Base-by-base conservation (phyloP, 495 filamentous ascomycete genomes). In the Lichina pygmaea region DNA sequence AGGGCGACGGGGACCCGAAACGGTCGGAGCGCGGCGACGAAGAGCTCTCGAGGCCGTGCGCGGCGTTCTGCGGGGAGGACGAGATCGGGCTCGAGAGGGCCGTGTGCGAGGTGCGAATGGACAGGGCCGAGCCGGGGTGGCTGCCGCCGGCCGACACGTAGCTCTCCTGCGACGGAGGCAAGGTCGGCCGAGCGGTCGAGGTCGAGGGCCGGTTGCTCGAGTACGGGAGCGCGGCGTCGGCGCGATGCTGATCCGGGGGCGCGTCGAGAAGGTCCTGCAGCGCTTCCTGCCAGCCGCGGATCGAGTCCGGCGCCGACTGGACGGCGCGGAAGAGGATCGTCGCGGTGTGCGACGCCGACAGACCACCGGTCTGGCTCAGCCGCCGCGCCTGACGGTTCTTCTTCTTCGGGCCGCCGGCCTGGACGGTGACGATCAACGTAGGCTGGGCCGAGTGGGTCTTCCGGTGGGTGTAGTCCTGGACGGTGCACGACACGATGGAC, bases 301-400 rank as follows among this genome's bases (percentile, higher is more conserved):
- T 48, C 17, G 37, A 12, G n/a, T n/a, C 9, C 4, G 42, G 13
- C 0, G 40, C 46, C n/a, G 13, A 15, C 11, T 7, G 44, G 31
- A 45, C 17, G 10, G 17, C 17, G 46, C 46, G 46, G 15, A 48
- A 48, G 46, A 47, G 46, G 16, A 48, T 12, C 7, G 17, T 45
- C 12, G 24, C 31, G 13, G 40, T 24, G 11, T 32, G 11, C 17
- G 46, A 16, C 30, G 16, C 46, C 12, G 15, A 30, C 13, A 33
- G 24, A 0, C 30, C 32, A 15, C 41, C 39, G 6, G 46, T 42
- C 40, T 48, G 46, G 33, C 46, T 48, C 10, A 41, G 32, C 31
- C 46, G 46, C n/a, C 46, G 46, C 34, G 33, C 41, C 24, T 43
- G 34, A 15, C 36, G 36, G 24, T 24, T 24, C 11, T 11, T n/a